Evolutionary conservation across 2,329 filamentous ascomycete species (phyloP), one percentile per base, ranked within the genome.

Genomic region (Xylariomycetidae sp.): DNA sequence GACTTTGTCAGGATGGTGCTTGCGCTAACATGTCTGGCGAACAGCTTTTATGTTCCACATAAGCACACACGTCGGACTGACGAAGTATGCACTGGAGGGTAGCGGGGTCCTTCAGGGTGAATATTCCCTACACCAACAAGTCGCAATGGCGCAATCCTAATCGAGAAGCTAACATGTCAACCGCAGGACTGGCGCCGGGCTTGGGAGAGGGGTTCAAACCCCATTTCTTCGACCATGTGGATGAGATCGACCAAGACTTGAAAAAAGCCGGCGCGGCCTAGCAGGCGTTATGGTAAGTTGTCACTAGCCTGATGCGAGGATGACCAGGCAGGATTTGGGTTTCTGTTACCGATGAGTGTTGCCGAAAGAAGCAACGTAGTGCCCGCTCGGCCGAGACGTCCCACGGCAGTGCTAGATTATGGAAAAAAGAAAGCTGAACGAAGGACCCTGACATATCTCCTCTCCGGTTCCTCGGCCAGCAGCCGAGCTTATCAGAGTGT

Each of bases 31-130:
- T 9, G 14, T 28, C 25, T 15, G n/a, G 19, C 19, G 30, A 28
- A 28, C 30, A 48, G 46, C 41, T 2, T 51, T 53, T 28, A 52
- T 53, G 50, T 50, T 52, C 35, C 48, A 52, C 10, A 37, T 50
- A 19, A 46, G 42, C 18, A 47, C 43, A 4, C 49, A 51, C 20
- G 39, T 49, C 20, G 46, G 40, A 10, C 34, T 51, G n/a, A 53
- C 50, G 23, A 45, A 41, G 32, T 53, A 38, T 22, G 46, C 44
- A 5, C 37, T 42, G 5, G 42, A 47, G 19, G 28, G 36, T n/a
- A 37, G 27, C 26, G 42, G 45, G 4, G 42, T 43, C 13, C 10
- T 31, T 14, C 16, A 14, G 23, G 29, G 29, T 31, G 19, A 6
- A 16, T 32, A 18, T 16, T 5, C 5, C 6, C 6, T 10, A 5